Conservation (phyloP, 768 basidiomycete species). For the Boletus rubroflammeus region DNA sequence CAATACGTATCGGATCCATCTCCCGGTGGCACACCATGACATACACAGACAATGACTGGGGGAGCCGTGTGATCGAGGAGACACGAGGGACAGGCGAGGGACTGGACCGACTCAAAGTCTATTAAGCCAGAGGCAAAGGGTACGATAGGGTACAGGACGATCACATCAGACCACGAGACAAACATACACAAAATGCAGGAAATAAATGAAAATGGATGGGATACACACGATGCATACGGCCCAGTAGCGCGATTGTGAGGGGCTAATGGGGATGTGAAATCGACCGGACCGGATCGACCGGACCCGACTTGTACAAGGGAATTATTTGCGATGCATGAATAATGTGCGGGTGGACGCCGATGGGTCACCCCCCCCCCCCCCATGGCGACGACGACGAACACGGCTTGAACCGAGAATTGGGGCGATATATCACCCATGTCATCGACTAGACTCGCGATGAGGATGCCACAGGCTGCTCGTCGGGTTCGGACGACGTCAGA, state of each 20-base stretch:
- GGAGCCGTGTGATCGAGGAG: too few species aligned
- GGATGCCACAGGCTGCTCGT: slow-evolving; percentile 10
- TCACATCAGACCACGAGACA: background rate
- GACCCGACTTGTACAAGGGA: background rate
- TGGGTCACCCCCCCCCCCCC: too few species aligned
- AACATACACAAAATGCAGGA: background rate
- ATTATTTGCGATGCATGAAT: background rate
- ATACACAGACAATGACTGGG: too few species aligned
- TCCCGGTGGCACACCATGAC: too few species aligned
- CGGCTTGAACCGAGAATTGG: too few species aligned
- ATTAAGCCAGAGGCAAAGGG: background rate
- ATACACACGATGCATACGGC: background rate
- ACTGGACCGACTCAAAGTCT: background rate
- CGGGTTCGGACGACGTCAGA: background rate
- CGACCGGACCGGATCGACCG: background rate
- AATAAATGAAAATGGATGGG: background rate
- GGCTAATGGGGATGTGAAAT: background rate
- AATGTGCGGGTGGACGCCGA: too few species aligned
- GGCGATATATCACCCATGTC: background rate
- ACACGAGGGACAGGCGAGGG: background rate
- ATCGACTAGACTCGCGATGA: slow-evolving; percentile 1
- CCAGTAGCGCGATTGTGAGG: background rate
- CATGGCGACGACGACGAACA: background rate
- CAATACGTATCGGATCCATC: background rate
- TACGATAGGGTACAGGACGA: background rate